These are phyloP conservation scores for Gossypium raimondii DNA, from an alignment of 345 rosid species.

Conservation along the genomic window DNA sequence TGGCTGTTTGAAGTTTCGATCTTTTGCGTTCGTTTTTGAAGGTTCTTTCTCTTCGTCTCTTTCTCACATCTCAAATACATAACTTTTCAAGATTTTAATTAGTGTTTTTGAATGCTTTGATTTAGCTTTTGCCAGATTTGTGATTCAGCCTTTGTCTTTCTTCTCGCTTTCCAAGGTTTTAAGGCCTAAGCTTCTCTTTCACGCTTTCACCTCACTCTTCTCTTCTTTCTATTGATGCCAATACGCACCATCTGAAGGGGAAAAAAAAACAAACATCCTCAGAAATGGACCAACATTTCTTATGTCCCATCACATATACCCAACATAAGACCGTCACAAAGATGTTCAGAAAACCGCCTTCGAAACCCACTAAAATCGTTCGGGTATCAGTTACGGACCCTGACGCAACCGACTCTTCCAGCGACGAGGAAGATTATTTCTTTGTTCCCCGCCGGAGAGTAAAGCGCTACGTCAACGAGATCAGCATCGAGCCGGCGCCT, in stretches of 20 bases:
- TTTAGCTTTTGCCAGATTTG: constrained; percentile 19
- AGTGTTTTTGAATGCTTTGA: not conserved
- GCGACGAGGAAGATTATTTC: constrained; percentile 52
- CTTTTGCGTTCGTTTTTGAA: not conserved
- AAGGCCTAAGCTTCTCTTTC: not conserved
- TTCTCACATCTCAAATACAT: not conserved
- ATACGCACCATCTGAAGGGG: too few relatives aligned
- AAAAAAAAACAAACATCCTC: not conserved
- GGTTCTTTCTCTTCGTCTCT: not conserved
- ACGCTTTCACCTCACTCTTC: not conserved
- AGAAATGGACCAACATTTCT: constrained; percentile 37
- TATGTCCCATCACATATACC: constrained; percentile 60
- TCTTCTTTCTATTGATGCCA: not conserved
- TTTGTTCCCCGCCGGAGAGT: constrained; percentile 50
- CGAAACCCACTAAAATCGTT: constrained; percentile 29
- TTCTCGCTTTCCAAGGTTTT: too few relatives aligned
- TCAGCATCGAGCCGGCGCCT: constrained; percentile 47
- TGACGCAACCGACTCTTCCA: constrained; percentile 92
- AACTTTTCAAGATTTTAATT: not conserved
- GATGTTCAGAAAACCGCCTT: constrained; percentile 36
- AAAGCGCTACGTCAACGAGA: constrained; percentile 65
- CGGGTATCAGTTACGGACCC: constrained; percentile 64
- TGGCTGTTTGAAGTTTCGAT: not conserved
- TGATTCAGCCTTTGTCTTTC: not conserved
- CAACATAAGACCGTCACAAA: constrained; percentile 52